Percentiles rank a stretch among this genome's conserved stretches.
Evolutionary conservation across 257 asterid species (phyloP).

Genomic region (Forsythia viridissima): DNA sequence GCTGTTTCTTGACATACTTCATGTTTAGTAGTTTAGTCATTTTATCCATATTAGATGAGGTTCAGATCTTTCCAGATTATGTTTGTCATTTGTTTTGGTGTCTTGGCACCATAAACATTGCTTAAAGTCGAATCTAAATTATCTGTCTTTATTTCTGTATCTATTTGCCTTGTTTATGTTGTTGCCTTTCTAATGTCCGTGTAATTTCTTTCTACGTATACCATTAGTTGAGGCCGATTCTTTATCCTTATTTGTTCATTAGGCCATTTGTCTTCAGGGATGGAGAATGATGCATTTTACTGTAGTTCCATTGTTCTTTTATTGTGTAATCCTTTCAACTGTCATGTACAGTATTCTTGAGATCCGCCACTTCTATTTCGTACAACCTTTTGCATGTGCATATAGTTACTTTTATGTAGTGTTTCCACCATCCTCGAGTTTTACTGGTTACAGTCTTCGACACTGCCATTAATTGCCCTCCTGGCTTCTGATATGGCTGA

Average conservation of each 20-base stretch:
- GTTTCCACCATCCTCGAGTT: neutral
- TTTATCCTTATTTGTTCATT: neutral
- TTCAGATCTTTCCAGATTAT: neutral
- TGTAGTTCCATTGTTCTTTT: neutral
- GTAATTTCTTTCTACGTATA: neutral
- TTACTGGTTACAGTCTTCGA: neutral
- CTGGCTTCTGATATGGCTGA: constrained; percentile 5
- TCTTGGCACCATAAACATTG: neutral
- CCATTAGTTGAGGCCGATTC: neutral
- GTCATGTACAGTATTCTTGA: neutral
- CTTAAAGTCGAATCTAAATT: neutral
- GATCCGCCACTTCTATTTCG: neutral
- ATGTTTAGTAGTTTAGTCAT: neutral
- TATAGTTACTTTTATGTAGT: neutral
- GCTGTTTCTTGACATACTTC: constrained; percentile 10
- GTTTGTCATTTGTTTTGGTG: neutral
- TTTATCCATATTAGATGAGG: neutral
- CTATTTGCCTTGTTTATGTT: neutral
- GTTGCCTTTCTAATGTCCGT: neutral
- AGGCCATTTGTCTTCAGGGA: neutral
- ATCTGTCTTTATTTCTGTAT: neutral
- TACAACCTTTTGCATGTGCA: constrained; percentile 5
- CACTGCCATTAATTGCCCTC: constrained; percentile 5
- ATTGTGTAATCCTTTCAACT: neutral
- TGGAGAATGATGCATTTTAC: neutral